A percentile compares a stretch with the other conserved stretches of the same genome.
Evolutionary conservation across 768 basidiomycete species (phyloP).

Genomic region (Suillus ampliporus): DNA sequence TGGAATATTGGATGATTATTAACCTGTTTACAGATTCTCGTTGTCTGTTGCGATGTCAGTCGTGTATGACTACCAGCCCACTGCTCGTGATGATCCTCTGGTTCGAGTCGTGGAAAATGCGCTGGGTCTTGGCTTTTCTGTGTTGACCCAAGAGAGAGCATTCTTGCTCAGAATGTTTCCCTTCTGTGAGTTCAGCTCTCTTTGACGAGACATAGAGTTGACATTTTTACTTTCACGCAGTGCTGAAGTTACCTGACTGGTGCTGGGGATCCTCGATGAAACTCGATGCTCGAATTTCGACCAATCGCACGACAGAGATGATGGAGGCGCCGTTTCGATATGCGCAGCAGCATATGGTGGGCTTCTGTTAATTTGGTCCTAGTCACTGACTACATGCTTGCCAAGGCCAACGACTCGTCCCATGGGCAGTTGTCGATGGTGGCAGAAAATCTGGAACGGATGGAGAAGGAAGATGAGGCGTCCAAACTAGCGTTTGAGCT

Average conservation of each 20-base stretch:
- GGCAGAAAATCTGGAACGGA: slow-evolving; percentile 22
- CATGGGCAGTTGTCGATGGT: slow-evolving; percentile 23
- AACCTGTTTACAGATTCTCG: not conserved
- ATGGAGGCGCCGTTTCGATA: slow-evolving; percentile 14
- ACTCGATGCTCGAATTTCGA: slow-evolving; percentile 9
- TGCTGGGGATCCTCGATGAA: slow-evolving; percentile 43
- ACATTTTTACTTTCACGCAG: not conserved
- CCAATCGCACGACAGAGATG: not conserved
- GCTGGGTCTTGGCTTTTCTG: not conserved
- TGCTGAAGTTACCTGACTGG: slow-evolving; percentile 31
- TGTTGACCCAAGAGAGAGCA: slow-evolving; percentile 9
- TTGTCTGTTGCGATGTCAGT: slow-evolving; percentile 27
- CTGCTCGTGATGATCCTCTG: slow-evolving; percentile 39
- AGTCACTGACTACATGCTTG: too few relatives aligned
- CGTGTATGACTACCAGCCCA: slow-evolving; percentile 42
- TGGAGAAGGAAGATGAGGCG: slow-evolving; percentile 11
- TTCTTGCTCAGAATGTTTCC: not conserved
- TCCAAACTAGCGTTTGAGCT: slow-evolving; percentile 6
- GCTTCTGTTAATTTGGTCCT: not conserved
- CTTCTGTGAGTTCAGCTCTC: slow-evolving; percentile 5
- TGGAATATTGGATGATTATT: not conserved
- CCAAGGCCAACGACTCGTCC: not conserved
- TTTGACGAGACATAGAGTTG: not conserved
- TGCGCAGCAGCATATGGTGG: slow-evolving; percentile 10
- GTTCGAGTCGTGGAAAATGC: slow-evolving; percentile 32